Base-by-base conservation (phyloP, 164 flowering plant species). In the Chloranthus sessilifolius region DNA sequence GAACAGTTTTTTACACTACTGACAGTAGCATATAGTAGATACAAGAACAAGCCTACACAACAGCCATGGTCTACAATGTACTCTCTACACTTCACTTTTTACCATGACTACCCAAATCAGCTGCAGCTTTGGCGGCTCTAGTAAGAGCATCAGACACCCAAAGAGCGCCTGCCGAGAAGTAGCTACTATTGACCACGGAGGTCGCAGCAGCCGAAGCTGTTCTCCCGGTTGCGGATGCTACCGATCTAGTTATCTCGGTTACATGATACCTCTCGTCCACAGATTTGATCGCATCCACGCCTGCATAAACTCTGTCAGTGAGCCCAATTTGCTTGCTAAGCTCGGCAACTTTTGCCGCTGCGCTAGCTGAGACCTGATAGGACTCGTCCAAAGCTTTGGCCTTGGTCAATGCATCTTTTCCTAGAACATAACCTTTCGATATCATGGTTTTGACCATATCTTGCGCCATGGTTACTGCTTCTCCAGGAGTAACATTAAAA, bases 371-470 rank as follows among this genome's bases (percentile, higher is more conserved):
- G 15, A 90, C 74, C 31, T 66, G 69, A 53, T 73, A 61, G 14
- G 95, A 83, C 48, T 81, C 87, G 21, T 91, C 96, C 7, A 88
- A 77, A 6, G 76, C 88, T 68, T 83, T 91, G 22, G 98, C 98
- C 59, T 76, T 85, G 55, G 51, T 16, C 39, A 88, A 41, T 52
- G 89, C 86, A 50, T 80, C 98, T 65, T 83, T 83, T 43, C 90
- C 77, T 16, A 91, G 60, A 24, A 74, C 74, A 28, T 85, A 91
- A 19, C 98, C 98, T 55, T 80, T 85, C 30, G 92, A 53, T 29
- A 83, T 10, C 96, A 91, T 88, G 54, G 84, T 66, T 56, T 65
- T 80, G 0, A 88, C 95, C 1, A 83, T 88, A 47, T 90, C 91
- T 57, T 87, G 95, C 11, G 96, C 82, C 61, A 77, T 33, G 1